Evolutionary conservation across 306 rosid species (phyloP).

Genomic region (Carpinus viminea): DNA sequence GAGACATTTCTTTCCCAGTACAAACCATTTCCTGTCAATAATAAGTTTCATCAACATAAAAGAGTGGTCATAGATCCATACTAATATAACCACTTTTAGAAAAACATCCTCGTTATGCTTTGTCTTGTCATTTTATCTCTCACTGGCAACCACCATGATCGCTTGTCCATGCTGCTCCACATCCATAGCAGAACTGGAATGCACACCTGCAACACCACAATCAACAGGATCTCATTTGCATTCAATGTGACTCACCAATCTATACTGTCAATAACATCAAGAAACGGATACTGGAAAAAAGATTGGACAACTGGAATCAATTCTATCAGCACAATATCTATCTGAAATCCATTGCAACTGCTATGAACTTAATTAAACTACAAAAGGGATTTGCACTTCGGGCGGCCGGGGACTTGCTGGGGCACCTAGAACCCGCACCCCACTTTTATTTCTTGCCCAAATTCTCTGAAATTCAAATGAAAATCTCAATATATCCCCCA

Average conservation of each 20-base stretch:
- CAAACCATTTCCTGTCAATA: neutral
- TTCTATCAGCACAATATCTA: neutral
- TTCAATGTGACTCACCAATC: neutral
- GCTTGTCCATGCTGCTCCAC: constrained; percentile 42
- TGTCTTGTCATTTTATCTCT: constrained; percentile 6
- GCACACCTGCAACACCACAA: constrained; percentile 51
- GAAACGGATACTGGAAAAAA: neutral
- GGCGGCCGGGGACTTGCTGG: no score
- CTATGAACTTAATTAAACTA: no score
- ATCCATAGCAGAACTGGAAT: constrained; percentile 48
- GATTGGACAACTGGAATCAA: neutral
- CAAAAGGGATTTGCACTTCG: no score
- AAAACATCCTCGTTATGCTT: neutral
- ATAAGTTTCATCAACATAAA: neutral
- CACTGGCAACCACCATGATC: constrained; percentile 41
- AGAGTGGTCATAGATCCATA: neutral
- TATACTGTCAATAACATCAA: neutral
- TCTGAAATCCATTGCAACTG: neutral
- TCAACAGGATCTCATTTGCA: neutral
- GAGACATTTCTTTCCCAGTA: neutral
- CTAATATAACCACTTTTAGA: neutral
- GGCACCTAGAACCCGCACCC: no score
- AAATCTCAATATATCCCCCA: no score
- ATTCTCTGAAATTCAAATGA: no score
- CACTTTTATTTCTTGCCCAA: no score